Conservation (phyloP, 148 eudicot species). For the Vaccinium vitisidaea region DNA sequence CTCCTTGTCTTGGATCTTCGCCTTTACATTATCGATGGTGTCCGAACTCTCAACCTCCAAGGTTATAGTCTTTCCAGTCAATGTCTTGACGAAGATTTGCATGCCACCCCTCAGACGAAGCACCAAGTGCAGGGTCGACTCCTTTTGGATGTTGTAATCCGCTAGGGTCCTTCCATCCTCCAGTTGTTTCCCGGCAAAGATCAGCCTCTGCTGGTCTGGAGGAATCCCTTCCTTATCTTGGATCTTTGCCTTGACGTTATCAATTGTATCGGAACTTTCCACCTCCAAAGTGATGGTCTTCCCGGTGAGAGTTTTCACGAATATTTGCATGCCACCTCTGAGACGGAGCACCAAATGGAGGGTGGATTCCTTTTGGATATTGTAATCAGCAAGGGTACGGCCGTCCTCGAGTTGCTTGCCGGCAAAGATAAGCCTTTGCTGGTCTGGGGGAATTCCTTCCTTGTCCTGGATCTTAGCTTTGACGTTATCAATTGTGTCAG, state of each 20-base stretch:
- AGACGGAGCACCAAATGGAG: not conserved
- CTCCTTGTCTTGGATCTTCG: not conserved
- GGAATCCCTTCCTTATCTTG: not conserved
- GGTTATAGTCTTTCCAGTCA: not conserved
- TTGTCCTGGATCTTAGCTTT: not conserved
- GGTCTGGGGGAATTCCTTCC: conserved; percentile 20
- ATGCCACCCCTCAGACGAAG: not conserved
- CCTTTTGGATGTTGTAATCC: not conserved
- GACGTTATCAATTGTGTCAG: not conserved
- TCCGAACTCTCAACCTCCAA: not conserved
- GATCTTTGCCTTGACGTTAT: not conserved
- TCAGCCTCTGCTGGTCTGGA: not conserved
- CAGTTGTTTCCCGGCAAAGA: not conserved
- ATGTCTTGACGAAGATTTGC: not conserved
- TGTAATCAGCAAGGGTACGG: conserved; percentile 15
- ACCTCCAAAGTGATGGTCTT: not conserved
- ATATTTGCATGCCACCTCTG: not conserved
- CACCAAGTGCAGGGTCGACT: not conserved
- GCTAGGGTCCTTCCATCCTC: not conserved
- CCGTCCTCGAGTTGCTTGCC: conserved; percentile 21
- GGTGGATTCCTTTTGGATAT: conserved; percentile 21
- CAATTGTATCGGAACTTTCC: not conserved
- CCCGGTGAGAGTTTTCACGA: not conserved
- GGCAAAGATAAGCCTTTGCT: conserved; percentile 17
- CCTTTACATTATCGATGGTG: not conserved